Percentiles rank a stretch among this genome's conserved stretches.
Conservation (phyloP, 2,329 filamentous ascomycete genomes). For the Arthrobotrys megalospora region DNA sequence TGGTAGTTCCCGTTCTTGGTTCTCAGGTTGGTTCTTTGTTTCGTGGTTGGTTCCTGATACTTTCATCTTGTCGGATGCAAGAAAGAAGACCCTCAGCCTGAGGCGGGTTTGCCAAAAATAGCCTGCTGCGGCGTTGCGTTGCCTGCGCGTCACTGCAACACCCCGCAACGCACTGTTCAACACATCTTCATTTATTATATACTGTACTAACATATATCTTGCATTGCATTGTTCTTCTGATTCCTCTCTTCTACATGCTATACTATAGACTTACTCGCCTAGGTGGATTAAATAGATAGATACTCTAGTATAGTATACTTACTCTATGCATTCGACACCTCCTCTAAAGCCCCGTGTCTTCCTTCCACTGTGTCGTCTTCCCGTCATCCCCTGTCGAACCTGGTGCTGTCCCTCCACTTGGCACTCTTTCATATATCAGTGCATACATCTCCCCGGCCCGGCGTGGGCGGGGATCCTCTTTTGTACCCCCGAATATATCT, state of each 20-base stretch:
- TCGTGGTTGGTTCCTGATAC: constrained; percentile 2
- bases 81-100: too few species aligned
- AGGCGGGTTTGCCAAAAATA: constrained; percentile 7
- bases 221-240: too few species aligned
- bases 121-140: constrained; percentile 8
- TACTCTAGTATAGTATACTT: neutral
- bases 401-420: constrained; percentile 5
- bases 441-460: constrained; percentile 22
- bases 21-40: neutral
- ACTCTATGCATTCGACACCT: neutral
- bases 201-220: neutral
- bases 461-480: neutral
- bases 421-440: constrained; percentile 42
- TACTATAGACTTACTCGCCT: neutral
- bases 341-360: neutral
- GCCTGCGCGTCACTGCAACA: constrained; percentile 13
- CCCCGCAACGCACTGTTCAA: constrained; percentile 2
- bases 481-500: constrained; percentile 7
- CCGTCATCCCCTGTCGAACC: neutral
- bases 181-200: neutral
- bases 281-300: neutral
- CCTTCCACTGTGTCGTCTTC: neutral
- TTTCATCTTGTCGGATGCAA: too few species aligned
- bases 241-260: too few species aligned
- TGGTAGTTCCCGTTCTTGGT: neutral